Conservation (phyloP, 345 rosid species). For the Carallia brachiata region DNA sequence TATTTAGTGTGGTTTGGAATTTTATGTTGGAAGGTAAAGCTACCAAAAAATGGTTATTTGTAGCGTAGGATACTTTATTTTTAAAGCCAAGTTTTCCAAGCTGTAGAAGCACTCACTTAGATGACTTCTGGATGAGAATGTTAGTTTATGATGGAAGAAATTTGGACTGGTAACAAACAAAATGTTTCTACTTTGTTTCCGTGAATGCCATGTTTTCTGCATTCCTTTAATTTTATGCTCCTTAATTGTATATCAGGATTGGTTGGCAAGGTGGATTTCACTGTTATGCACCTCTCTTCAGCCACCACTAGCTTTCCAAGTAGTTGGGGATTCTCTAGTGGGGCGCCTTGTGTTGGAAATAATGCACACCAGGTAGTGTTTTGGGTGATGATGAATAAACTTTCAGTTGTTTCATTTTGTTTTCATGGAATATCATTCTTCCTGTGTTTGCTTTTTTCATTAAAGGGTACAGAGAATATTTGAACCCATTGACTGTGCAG, state of each 20-base stretch:
- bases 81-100: neutral
- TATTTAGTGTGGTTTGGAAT: too few species aligned
- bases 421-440: neutral
- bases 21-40: too few species aligned
- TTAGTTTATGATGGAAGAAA: neutral
- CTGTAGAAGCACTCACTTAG: neutral
- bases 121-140: neutral
- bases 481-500: constrained; percentile 6
- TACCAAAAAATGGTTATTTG: neutral
- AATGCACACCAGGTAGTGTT: constrained; percentile 56
- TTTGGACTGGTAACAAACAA: too few species aligned
- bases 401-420: neutral
- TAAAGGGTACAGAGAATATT: neutral
- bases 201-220: neutral
- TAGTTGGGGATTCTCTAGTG: constrained; percentile 54
- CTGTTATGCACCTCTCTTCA: constrained; percentile 92
- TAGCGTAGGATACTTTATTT: constrained; percentile 1
- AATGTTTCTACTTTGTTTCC: neutral
- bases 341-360: constrained; percentile 68
- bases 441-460: neutral
- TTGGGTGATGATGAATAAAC: constrained; percentile 2
- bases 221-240: constrained; percentile 9
- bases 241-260: constrained; percentile 51
- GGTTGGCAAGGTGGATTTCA: constrained; percentile 93
- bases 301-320: constrained; percentile 67